A percentile compares a stretch with the other conserved stretches of the same genome.
Evolutionary conservation across 331 rosid genomes (phyloP).

Genomic region (Pyracantha coccinea): DNA sequence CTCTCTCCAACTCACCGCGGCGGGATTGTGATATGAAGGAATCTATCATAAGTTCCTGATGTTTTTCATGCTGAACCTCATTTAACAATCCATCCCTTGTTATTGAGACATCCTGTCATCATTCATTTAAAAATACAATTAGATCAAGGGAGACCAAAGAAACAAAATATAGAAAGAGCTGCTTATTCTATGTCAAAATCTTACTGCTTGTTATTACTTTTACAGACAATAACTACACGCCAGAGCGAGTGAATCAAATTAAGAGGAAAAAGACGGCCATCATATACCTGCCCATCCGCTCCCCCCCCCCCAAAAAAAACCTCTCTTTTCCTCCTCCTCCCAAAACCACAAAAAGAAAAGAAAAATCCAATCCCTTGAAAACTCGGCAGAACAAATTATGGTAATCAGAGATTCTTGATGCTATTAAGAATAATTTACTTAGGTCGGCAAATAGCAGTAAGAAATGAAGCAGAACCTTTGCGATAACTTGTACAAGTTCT

Average conservation of each 20-base stretch:
- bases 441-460: neutral
- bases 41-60: constrained; percentile 72
- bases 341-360: no score
- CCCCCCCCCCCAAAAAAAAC: no score
- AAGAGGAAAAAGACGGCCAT: neutral
- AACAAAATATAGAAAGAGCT: neutral
- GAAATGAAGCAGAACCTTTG: constrained; percentile 57
- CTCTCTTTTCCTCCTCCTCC: no score
- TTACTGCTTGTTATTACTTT: neutral
- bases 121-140: constrained; percentile 7
- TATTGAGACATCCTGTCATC: constrained; percentile 63
- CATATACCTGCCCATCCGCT: neutral
- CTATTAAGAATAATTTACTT: neutral
- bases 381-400: neutral
- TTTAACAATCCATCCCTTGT: constrained; percentile 41
- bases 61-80: constrained; percentile 52
- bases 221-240: neutral
- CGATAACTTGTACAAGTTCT: constrained; percentile 88
- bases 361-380: neutral
- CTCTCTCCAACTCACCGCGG: constrained; percentile 61
- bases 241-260: neutral
- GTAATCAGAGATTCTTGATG: neutral
- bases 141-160: neutral
- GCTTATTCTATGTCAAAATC: neutral
- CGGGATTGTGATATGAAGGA: constrained; percentile 74